phyloP scores from a whole-genome alignment of 208 protist species.

The Phytomonas francai region DNA sequence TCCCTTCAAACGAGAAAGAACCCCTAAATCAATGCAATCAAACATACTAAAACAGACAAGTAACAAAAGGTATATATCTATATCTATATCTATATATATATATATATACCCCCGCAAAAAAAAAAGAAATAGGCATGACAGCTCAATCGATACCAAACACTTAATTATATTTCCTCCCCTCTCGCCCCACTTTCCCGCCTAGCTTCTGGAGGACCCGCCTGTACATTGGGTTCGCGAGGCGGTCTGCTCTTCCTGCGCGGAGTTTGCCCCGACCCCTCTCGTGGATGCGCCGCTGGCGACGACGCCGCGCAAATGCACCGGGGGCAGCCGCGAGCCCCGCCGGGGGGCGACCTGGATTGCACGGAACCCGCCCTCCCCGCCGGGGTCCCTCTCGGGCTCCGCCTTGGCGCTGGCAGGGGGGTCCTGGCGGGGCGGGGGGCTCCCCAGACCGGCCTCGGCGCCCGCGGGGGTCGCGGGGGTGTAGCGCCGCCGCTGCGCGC shows the following conservation, averaged over 20 bases:
- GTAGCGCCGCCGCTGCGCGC: not conserved
- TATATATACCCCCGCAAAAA: too few relatives aligned
- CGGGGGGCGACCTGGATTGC: not conserved
- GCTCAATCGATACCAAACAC: too few relatives aligned
- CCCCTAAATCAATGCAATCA: not conserved
- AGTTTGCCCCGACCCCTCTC: too few relatives aligned
- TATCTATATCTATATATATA: too few relatives aligned
- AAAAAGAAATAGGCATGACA: too few relatives aligned
- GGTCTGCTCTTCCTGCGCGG: too few relatives aligned
- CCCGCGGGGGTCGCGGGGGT: not conserved
- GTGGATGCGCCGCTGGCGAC: conserved; percentile 2
- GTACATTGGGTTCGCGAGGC: too few relatives aligned
- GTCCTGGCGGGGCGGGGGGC: too few relatives aligned
- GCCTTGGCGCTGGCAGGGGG: not conserved
- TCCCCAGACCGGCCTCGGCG: not conserved
- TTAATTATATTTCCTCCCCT: too few relatives aligned
- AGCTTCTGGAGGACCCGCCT: too few relatives aligned
- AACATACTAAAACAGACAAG: not conserved
- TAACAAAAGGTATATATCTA: too few relatives aligned
- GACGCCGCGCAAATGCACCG: conserved; percentile 22
- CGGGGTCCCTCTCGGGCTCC: not conserved
- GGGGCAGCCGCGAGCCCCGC: conserved; percentile 1
- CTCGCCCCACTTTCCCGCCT: too few relatives aligned
- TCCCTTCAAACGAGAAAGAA: not conserved
- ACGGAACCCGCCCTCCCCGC: not conserved